Evolutionary conservation across 2,329 filamentous ascomycete species (phyloP).

Genomic region (Alternaria gansuensis): DNA sequence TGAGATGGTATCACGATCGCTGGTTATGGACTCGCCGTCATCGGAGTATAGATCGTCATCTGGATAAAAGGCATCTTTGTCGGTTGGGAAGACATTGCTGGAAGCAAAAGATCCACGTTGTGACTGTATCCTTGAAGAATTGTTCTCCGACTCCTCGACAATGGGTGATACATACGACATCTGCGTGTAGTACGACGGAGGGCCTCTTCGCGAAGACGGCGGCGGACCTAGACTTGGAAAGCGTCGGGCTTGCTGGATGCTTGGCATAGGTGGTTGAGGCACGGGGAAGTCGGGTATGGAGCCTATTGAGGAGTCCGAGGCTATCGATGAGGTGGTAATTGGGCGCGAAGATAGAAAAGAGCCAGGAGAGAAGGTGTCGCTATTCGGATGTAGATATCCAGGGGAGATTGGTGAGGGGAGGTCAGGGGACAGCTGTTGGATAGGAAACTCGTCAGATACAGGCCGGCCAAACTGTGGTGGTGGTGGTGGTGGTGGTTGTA

Average conservation of each 20-base stretch:
- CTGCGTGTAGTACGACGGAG: conserved; percentile 60
- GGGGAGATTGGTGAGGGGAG: conserved; percentile 35
- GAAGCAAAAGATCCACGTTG: conserved; percentile 58
- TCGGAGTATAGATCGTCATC: conserved; percentile 51
- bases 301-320: conserved; percentile 54
- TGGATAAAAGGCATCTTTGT: conserved; percentile 53
- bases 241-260: conserved; percentile 50
- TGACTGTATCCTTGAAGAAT: conserved; percentile 55
- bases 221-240: conserved; percentile 58
- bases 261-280: conserved; percentile 46
- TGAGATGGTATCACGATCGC: conserved; percentile 44
- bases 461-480: conserved; percentile 56
- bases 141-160: conserved; percentile 58
- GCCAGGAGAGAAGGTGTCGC: conserved; percentile 47
- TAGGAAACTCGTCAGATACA: conserved; percentile 46
- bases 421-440: conserved; percentile 41
- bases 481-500: conserved; percentile 55
- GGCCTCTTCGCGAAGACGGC: conserved; percentile 59
- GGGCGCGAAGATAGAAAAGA: conserved; percentile 46
- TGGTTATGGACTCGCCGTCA: conserved; percentile 51
- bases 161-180: conserved; percentile 60
- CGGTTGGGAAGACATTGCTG: conserved; percentile 59
- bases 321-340: conserved; percentile 50
- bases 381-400: conserved; percentile 39
- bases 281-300: conserved; percentile 56